Conservation (phyloP, 768 basidiomycete genomes). For the Psilocybe subaeruginosa region DNA sequence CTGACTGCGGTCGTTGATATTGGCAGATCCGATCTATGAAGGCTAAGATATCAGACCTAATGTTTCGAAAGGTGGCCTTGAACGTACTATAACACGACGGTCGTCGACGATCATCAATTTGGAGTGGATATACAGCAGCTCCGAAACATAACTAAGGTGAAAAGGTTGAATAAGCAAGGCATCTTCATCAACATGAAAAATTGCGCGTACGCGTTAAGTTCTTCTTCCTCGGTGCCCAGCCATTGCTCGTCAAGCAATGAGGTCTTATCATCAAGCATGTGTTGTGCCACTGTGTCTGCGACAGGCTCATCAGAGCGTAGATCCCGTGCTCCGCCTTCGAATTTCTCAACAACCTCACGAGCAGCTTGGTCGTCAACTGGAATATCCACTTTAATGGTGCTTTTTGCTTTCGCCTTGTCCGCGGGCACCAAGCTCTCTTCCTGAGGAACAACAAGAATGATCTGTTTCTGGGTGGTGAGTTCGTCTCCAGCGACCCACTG, state of each 20-base stretch:
- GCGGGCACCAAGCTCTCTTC: conserved; percentile 53
- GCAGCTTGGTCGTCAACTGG: conserved; percentile 74
- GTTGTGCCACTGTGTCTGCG: conserved; percentile 80
- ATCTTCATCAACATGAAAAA: conserved; percentile 1
- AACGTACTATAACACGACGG: conserved; percentile 79
- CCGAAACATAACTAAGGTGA: conserved; percentile 70
- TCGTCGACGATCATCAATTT: conserved; percentile 98
- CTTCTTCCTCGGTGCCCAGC: conserved; percentile 84
- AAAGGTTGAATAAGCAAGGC: conserved; percentile 16
- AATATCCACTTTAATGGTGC: conserved; percentile 65
- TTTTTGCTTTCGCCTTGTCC: conserved; percentile 48
- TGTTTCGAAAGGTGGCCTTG: background rate
- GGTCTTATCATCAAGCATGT: conserved; percentile 68
- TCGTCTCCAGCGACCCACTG: conserved; percentile 66
- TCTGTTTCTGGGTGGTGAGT: conserved; percentile 47
- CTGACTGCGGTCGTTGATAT: conserved; percentile 88
- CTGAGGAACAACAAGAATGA: conserved; percentile 60
- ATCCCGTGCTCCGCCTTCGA: conserved; percentile 64
- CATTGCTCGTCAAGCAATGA: conserved; percentile 77
- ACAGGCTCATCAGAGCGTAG: conserved; percentile 66
- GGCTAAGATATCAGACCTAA: background rate
- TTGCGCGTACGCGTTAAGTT: conserved; percentile 62
- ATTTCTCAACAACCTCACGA: conserved; percentile 62
- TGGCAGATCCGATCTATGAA: conserved; percentile 87
- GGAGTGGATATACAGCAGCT: conserved; percentile 81